A percentile compares a stretch with the other conserved stretches of the same genome.
phyloP scores from a whole-genome alignment of 208 protist species.

The Trypanosoma platydactyli region DNA sequence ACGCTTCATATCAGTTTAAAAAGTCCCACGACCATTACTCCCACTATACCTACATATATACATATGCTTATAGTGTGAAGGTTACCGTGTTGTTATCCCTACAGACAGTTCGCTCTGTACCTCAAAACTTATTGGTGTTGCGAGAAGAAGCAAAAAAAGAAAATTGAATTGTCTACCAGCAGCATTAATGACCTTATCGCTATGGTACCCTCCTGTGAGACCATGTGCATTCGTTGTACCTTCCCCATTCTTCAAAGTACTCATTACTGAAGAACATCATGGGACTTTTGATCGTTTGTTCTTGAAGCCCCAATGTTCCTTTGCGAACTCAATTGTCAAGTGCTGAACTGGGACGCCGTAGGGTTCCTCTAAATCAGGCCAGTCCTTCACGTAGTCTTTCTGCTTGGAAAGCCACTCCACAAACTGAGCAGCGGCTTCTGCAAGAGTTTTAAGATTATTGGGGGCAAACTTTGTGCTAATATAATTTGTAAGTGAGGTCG shows the following conservation, averaged over 20 bases:
- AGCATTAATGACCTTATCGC: too few relatives aligned
- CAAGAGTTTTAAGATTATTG: slow-evolving; percentile 57
- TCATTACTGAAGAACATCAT: not conserved
- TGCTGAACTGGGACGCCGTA: slow-evolving; percentile 37
- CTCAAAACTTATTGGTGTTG: too few relatives aligned
- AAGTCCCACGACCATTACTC: too few relatives aligned
- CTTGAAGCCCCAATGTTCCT: slow-evolving; percentile 40
- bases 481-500: slow-evolving; percentile 72
- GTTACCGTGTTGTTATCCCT: too few relatives aligned
- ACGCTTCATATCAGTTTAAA: too few relatives aligned
- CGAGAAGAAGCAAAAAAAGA: not conserved
- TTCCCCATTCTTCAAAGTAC: not conserved
- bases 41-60: slow-evolving; percentile 10
- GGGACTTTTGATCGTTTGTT: not conserved
- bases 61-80: too few relatives aligned
- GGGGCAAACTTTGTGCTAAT: slow-evolving; percentile 79
- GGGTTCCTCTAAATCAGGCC: slow-evolving; percentile 34
- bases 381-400: slow-evolving; percentile 63
- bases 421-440: slow-evolving; percentile 55
- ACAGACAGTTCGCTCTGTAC: too few relatives aligned
- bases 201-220: not conserved
- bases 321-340: slow-evolving; percentile 53
- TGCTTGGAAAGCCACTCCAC: slow-evolving; percentile 61
- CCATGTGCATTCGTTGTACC: not conserved
- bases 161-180: not conserved